These are phyloP conservation scores for Hibiscus mutabilis DNA, from an alignment of 345 rosid species.

Conservation along the genomic window DNA sequence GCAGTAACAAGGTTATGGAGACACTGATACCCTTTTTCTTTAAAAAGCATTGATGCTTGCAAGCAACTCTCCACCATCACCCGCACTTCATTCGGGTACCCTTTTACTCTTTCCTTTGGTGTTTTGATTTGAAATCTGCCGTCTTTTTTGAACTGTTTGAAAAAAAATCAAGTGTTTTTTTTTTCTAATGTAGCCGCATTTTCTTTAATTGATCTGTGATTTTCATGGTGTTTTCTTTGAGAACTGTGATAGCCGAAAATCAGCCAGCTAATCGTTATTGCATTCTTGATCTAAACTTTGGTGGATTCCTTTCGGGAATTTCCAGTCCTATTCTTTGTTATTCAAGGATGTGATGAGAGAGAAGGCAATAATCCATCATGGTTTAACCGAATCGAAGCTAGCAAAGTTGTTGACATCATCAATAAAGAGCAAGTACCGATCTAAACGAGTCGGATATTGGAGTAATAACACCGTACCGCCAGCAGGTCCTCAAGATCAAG, in stretches of 20 bases:
- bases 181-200: too few species aligned
- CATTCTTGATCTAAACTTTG: neutral
- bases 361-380: slow-evolving; percentile 66
- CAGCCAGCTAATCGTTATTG: neutral
- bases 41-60: too few species aligned
- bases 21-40: too few species aligned
- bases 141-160: too few species aligned
- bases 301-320: slow-evolving; percentile 16
- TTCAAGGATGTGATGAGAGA: slow-evolving; percentile 65
- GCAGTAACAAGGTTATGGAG: too few species aligned
- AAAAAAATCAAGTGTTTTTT: too few species aligned
- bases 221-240: neutral
- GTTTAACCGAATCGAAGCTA: slow-evolving; percentile 61
- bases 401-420: slow-evolving; percentile 53
- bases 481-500: slow-evolving; percentile 51
- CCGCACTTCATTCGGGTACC: too few species aligned
- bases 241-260: neutral
- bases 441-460: slow-evolving; percentile 43
- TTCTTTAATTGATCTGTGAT: neutral
- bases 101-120: too few species aligned
- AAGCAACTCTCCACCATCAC: too few species aligned
- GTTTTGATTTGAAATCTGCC: too few species aligned
- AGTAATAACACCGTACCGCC: slow-evolving; percentile 57
- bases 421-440: slow-evolving; percentile 20
- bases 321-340: slow-evolving; percentile 50